Evolutionary conservation across 345 rosid species (phyloP), one percentile per base, ranked within the genome.

Genomic region (Streptanthus diversifolius): DNA sequence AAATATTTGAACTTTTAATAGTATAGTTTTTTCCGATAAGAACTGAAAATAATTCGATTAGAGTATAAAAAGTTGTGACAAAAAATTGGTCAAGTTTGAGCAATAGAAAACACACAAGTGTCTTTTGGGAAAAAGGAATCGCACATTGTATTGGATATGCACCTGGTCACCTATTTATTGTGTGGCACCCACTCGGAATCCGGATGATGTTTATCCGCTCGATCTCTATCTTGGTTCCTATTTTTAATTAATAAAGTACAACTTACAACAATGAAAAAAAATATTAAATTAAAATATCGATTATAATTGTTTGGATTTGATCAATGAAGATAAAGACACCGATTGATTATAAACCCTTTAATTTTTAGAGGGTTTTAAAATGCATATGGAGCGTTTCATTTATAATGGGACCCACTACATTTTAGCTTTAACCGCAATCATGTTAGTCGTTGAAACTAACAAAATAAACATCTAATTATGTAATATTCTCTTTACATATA

Each of bases 191-290:
- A 72, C 56, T 63, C 37, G 27, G 8, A n/a, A 30, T 21, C 22
- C 19, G 47, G 77, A 44, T 72, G 37, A 72, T 63, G 56, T 30
- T 55, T 72, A 72, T 72, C 77, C 70, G 7, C 2, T 72, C 45
- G 7, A 32, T 32, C 11, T 63, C 37, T 72, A 63, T 72, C 76
- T 21, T 51, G 13, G 51, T 62, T 27, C 49, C 14, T 2, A 25
- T 25, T 25, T 25, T 25, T 25, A 25, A 25, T 25, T 25, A 25
- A 25, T 25, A 25, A 22, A 22, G 24, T 25, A 25, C 27, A 4
- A 25, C 3, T 25, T 2, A 25, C 61, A 68, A 48, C 49, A 25
- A 10, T 22, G 5, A 27, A 53, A 9, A 1, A 13, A 12, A 54
- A n/a, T 1, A 15, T 8, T 35, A 51, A 29, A 36, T 37, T 39